Conservation (phyloP, 768 basidiomycete genomes). For the Mycena indigotica region DNA sequence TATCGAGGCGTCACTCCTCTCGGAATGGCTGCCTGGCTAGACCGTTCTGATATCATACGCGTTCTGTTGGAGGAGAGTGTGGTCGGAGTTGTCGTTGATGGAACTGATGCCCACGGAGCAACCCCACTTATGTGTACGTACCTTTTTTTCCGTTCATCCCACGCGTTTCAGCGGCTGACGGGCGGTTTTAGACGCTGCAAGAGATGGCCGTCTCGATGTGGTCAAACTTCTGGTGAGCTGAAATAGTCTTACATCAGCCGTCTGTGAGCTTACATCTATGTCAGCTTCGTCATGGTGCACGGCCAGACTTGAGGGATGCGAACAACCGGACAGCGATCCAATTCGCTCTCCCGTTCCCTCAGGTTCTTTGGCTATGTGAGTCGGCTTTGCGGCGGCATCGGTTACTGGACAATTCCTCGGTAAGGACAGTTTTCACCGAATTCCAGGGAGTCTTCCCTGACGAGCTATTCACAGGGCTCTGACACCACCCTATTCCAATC, state of each 20-base stretch:
- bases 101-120: constrained; percentile 72
- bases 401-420: constrained; percentile 45
- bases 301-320: constrained; percentile 72
- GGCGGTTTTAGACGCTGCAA: constrained; percentile 63
- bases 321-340: constrained; percentile 75
- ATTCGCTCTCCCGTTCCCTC: constrained; percentile 63
- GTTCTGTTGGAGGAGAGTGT: constrained; percentile 64
- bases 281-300: constrained; percentile 69
- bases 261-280: constrained; percentile 7
- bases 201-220: constrained; percentile 71
- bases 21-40: constrained; percentile 79
- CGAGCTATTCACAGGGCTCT: neutral
- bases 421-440: neutral
- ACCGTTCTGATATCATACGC: constrained; percentile 60
- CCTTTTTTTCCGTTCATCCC: constrained; percentile 13
- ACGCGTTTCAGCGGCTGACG: constrained; percentile 5
- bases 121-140: constrained; percentile 84
- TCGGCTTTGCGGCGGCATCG: constrained; percentile 60
- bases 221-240: constrained; percentile 62
- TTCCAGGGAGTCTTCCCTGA: constrained; percentile 3
- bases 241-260: neutral
- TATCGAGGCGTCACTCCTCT: constrained; percentile 78
- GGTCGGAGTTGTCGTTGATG: constrained; percentile 69
- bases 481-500: constrained; percentile 40
- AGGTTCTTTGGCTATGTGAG: constrained; percentile 73